Evolutionary conservation across 2,329 filamentous ascomycete genomes (phyloP), one percentile per base, ranked within the genome.

Genomic region (Stagonosporopsis vannaccii): DNA sequence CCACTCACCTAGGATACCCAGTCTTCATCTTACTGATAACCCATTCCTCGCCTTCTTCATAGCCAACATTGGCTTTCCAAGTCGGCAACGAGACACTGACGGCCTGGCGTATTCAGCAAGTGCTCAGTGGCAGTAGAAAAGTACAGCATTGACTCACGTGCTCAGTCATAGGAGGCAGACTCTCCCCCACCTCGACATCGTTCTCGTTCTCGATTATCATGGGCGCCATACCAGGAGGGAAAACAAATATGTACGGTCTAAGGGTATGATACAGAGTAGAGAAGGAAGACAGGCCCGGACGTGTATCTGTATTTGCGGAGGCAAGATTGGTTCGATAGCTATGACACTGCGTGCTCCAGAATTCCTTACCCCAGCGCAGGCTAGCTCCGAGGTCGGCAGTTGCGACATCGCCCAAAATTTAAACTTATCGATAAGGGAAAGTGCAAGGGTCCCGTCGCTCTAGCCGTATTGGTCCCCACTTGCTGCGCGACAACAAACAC

Each of bases 41-140:
- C 89, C 91, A 95, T 53, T 88, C 81, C 73, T 96, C 85, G 46
- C 92, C 94, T 76, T 99, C 92, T 76, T 99, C 95, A 72, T 99
- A 99, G 36, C 87, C 94, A 35, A 99, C 82, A 69, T 96, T 98
- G 63, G 92, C 83, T 63, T 83, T 84, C 95, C 95, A 99, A 78
- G 92, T 96, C 35, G 95, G 95, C 23, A 99, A 81, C 15, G 95
- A 98, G 37, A 98, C 94, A 75, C 94, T 98, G 63, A 98, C 91
- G 62, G 94, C 95, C 93, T 97, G 63, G 48, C 30, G 37, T 40
- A 41, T 60, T 67, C 66, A 70, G 62, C 50, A 60, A 42, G 39
- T 39, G 46, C 13, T 40, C 33, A 25, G 8, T 20, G 32, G 28
- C 26, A 17, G 36, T 22, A 26, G 26, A 44, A 22, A 45, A 20